phyloP scores from a whole-genome alignment of 768 basidiomycete genomes.

The Terana coerulea region DNA sequence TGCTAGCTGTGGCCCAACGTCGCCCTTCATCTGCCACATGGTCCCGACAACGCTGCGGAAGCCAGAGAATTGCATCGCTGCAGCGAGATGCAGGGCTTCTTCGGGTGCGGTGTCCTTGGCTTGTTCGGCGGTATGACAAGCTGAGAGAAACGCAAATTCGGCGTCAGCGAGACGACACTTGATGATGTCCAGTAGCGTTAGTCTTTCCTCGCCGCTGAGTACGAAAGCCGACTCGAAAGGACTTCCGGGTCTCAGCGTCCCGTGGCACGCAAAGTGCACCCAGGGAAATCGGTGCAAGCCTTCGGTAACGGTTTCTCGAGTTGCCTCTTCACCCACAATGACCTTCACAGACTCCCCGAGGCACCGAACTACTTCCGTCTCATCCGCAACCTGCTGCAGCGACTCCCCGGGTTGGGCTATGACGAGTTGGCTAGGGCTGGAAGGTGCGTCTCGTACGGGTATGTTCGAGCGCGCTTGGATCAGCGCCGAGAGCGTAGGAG shows the following conservation, averaged over 20 bases:
- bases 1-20: conserved; percentile 31
- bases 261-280: conserved; percentile 28
- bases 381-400: not conserved
- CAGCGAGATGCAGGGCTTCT: conserved; percentile 40
- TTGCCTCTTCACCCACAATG: not conserved
- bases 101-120: conserved; percentile 27
- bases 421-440: not conserved
- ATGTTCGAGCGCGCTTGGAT: not conserved
- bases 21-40: conserved; percentile 42
- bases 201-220: conserved; percentile 21
- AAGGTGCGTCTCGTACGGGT: not conserved
- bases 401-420: not conserved
- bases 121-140: conserved; percentile 37
- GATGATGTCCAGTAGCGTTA: conserved; percentile 18
- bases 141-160: conserved; percentile 41
- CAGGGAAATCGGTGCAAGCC: conserved; percentile 9
- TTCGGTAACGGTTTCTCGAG: conserved; percentile 4
- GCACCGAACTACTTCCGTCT: not conserved
- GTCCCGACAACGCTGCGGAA: conserved; percentile 36
- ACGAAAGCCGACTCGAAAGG: conserved; percentile 28
- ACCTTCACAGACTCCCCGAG: not conserved
- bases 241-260: conserved; percentile 6
- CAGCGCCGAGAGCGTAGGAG: conserved; percentile 23
- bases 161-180: conserved; percentile 15
- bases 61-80: conserved; percentile 35